phyloP scores from a whole-genome alignment of 2,329 filamentous ascomycete species.

The Aspergillus texensis region DNA sequence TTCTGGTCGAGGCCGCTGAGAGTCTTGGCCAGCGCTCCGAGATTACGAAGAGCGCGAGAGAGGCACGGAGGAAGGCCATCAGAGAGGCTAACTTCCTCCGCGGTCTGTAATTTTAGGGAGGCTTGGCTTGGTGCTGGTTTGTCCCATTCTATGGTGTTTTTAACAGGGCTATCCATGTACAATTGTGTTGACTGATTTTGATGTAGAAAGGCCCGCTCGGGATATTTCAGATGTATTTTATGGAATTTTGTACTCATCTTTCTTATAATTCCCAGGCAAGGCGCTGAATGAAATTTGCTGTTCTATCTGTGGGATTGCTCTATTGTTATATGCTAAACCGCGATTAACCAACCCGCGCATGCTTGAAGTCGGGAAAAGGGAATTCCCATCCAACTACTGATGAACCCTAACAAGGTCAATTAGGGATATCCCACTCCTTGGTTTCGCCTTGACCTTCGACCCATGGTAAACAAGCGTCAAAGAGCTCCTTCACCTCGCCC shows the following conservation, averaged over 20 bases:
- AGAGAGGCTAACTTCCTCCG: constrained; percentile 53
- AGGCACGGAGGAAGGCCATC: constrained; percentile 49
- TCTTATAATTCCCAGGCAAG: constrained; percentile 24
- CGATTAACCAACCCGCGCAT: background rate
- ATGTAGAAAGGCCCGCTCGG: constrained; percentile 8
- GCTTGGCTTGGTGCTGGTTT: background rate
- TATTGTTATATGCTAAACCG: constrained; percentile 3
- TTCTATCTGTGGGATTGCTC: background rate
- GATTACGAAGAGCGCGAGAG: constrained; percentile 48
- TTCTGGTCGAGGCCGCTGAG: constrained; percentile 36
- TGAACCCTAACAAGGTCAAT: background rate
- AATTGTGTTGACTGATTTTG: constrained; percentile 16
- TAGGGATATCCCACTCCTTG: constrained; percentile 33
- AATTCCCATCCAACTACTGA: background rate
- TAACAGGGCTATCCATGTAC: constrained; percentile 16
- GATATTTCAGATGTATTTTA: constrained; percentile 36
- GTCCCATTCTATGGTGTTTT: constrained; percentile 9
- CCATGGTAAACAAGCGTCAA: constrained; percentile 35
- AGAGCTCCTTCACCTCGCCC: constrained; percentile 32
- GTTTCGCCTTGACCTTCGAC: constrained; percentile 37
- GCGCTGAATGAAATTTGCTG: constrained; percentile 14
- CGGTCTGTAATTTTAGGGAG: constrained; percentile 40
- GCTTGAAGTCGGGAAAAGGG: background rate
- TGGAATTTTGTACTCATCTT: constrained; percentile 28
- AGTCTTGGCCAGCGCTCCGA: constrained; percentile 42